A percentile compares a stretch with the other conserved stretches of the same genome.
phyloP scores from a whole-genome alignment of 1,284 basidiomycete genomes.

The Puccinia triticina region DNA sequence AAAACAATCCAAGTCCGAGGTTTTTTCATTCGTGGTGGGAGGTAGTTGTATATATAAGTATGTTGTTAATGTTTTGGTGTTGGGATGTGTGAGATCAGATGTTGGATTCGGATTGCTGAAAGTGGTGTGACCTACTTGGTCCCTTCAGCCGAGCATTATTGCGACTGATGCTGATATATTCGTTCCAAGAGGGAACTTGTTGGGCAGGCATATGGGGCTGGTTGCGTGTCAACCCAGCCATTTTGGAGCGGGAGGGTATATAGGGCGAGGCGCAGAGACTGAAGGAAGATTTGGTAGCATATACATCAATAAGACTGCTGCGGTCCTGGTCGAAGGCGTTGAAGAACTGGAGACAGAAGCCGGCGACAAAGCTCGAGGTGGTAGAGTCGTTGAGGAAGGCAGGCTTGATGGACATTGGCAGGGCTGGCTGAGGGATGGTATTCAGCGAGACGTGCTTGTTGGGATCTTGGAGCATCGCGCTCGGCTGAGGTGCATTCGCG shows the following conservation, averaged over 20 bases:
- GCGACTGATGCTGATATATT: constrained; percentile 43
- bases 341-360: constrained; percentile 45
- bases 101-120: background rate
- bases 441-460: background rate
- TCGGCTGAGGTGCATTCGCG: background rate
- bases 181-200: constrained; percentile 39
- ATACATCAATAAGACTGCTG: constrained; percentile 33
- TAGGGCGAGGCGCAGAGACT: constrained; percentile 28
- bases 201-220: constrained; percentile 40
- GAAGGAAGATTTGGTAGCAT: constrained; percentile 40
- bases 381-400: constrained; percentile 35
- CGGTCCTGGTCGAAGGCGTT: constrained; percentile 45
- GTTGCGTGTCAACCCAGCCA: constrained; percentile 32
- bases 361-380: constrained; percentile 34
- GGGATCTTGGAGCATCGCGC: background rate
- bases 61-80: no score
- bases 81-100: no score
- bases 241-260: constrained; percentile 14
- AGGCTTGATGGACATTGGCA: constrained; percentile 27
- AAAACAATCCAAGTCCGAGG: background rate
- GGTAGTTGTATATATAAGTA: background rate
- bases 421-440: constrained; percentile 4
- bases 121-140: constrained; percentile 18
- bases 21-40: background rate
- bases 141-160: constrained; percentile 40